Percentiles rank a stretch among this genome's conserved stretches.
phyloP scores from a whole-genome alignment of 2,329 filamentous ascomycete genomes.

The Thermomyces lanuginosus region DNA sequence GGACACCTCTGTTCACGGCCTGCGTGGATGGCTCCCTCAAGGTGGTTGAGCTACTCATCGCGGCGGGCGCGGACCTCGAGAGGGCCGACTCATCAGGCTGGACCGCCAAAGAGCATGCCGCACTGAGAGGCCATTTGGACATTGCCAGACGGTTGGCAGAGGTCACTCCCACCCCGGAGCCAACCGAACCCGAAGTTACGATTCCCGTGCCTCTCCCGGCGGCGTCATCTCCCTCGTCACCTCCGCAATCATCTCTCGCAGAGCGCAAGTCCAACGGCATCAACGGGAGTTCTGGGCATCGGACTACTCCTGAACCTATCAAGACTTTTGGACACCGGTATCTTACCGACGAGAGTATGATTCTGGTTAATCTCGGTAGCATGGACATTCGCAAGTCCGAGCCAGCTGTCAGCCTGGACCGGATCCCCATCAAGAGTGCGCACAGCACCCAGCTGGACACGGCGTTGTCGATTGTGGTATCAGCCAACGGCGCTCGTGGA shows the following conservation, averaged over 20 bases:
- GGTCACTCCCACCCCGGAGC: conserved; percentile 32
- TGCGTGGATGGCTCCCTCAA: conserved; percentile 71
- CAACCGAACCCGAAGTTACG: conserved; percentile 17
- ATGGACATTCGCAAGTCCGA: conserved; percentile 81
- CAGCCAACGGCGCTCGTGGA: conserved; percentile 66
- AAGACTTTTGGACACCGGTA: conserved; percentile 96
- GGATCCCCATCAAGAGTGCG: conserved; percentile 70
- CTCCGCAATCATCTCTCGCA: conserved; percentile 22
- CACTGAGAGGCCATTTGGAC: conserved; percentile 69
- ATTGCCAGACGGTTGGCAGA: conserved; percentile 56
- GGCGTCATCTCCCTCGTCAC: conserved; percentile 19
- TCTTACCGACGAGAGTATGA: conserved; percentile 70
- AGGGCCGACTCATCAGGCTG: conserved; percentile 74
- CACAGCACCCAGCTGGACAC: conserved; percentile 91
- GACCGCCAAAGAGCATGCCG: conserved; percentile 86
- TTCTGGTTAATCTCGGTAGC: conserved; percentile 80
- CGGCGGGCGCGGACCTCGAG: conserved; percentile 59
- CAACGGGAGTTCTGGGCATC: conserved; percentile 23
- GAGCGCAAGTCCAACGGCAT: conserved; percentile 27
- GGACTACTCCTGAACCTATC: conserved; percentile 50
- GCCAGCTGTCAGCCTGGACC: conserved; percentile 70
- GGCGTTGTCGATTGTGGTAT: conserved; percentile 77
- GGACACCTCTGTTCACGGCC: conserved; percentile 90
- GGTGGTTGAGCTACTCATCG: conserved; percentile 60
- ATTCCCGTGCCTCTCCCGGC: conserved; percentile 18